Percentiles rank a stretch among this genome's conserved stretches.
These are phyloP conservation scores for Selenicereus undatus DNA, from an alignment of 148 eudicot genomes.

Conservation along the genomic window DNA sequence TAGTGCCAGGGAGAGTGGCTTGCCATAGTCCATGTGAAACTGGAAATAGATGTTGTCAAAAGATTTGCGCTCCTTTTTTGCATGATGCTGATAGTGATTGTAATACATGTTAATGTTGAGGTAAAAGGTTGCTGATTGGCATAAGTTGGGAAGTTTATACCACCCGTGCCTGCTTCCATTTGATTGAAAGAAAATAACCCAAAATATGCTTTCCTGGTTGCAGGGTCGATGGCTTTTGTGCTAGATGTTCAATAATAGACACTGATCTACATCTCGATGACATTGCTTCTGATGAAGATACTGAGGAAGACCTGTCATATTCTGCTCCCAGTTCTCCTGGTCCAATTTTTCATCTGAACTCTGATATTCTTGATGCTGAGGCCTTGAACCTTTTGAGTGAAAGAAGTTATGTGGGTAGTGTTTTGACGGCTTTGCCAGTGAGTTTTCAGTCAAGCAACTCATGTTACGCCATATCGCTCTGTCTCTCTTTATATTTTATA, in stretches of 20 bases:
- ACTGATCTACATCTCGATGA: conserved; percentile 45
- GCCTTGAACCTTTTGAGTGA: conserved; percentile 52
- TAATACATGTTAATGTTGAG: neutral
- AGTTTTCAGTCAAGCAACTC: conserved; percentile 17
- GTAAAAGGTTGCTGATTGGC: conserved; percentile 11
- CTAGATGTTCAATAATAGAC: conserved; percentile 58
- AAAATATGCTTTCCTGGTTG: conserved; percentile 16
- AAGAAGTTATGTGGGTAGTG: conserved; percentile 50
- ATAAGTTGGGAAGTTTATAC: neutral
- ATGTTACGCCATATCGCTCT: neutral
- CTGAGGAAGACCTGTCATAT: conserved; percentile 44
- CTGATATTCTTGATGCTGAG: conserved; percentile 57
- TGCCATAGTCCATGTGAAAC: neutral
- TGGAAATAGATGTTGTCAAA: neutral
- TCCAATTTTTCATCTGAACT: conserved; percentile 45
- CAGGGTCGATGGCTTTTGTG: conserved; percentile 53
- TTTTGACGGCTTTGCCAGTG: conserved; percentile 81
- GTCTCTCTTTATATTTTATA: neutral
- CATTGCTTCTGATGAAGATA: conserved; percentile 45
- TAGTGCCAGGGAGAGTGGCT: neutral
- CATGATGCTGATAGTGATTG: neutral
- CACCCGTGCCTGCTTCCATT: neutral
- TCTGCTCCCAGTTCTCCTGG: conserved; percentile 42
- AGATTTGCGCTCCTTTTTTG: neutral
- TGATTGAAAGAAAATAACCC: neutral